Evolutionary conservation across 345 rosid species (phyloP), one percentile per base, ranked within the genome.

Genomic region (Corchorus capsularis): DNA sequence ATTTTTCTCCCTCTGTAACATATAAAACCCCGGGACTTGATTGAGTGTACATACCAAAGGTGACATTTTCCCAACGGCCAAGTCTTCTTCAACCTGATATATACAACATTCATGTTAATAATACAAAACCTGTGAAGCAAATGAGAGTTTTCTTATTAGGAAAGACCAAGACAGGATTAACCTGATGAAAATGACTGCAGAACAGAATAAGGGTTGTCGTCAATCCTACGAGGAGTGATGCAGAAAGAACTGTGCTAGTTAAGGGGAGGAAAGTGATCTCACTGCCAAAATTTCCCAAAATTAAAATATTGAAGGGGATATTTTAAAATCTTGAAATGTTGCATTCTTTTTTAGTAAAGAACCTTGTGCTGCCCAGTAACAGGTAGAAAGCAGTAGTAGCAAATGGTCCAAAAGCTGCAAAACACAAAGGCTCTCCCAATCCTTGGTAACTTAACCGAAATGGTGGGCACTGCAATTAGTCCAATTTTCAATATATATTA

Each of bases 151-250:
- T 8, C 6, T 12, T 16, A 11, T 34, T 6, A 43, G 1, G 13
- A 37, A 66, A 66, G 46, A 17, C 12, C 13, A 50, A 35, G 39
- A 41, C n/a, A 43, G 50, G 17, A 7, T 1, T 64, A 20, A 74
- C 98, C 93, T 90, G 98, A 83, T 94, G 93, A 82, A 94, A 94
- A 77, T 94, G 98, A 82, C 98, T 94, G 63, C 98, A 91, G 69
- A 94, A 93, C 68, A 93, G 97, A 79, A 94, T 94, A 61, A 94
- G 86, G 68, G 94, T 70, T 54, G 98, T 94, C 9, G 98, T 93
- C 72, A 91, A 77, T 78, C 98, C 97, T 77, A 94, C 93, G 57
- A 94, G 89, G 34, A 91, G 35, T 11, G 98, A 91, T 50, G 87
- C 85, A 27, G 90, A 86, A 75, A 94, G 81, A 71, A 88, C 79